phyloP scores from a whole-genome alignment of 495 filamentous ascomycete genomes.

The Penicillium paradoxum region DNA sequence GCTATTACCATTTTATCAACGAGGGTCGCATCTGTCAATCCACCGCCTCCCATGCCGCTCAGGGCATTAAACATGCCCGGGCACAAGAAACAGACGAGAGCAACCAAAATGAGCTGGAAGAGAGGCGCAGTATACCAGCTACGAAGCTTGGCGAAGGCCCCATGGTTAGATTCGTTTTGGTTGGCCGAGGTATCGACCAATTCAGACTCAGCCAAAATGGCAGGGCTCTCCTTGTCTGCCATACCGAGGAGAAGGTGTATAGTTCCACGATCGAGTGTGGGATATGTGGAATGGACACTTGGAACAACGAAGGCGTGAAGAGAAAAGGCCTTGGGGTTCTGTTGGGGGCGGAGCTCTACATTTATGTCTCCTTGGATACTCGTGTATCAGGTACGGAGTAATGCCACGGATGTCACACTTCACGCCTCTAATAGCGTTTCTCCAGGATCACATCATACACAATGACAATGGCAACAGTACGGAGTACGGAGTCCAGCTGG shows the following conservation, averaged over 20 bases:
- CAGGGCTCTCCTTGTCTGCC: neutral
- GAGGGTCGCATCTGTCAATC: slow-evolving; percentile 35
- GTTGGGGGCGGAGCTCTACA: no score
- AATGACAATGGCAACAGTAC: no score
- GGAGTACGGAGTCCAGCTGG: no score
- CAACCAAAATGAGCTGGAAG: slow-evolving; percentile 35
- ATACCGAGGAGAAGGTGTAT: neutral
- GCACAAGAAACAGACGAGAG: slow-evolving; percentile 71
- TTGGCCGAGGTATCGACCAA: neutral
- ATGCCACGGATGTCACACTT: no score
- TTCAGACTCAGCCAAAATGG: neutral
- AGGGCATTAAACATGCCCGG: slow-evolving; percentile 73
- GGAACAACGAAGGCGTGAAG: no score
- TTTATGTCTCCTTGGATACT: no score
- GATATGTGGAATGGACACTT: neutral
- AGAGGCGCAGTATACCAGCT: slow-evolving; percentile 65
- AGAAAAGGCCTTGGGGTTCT: no score
- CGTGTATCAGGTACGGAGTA: no score
- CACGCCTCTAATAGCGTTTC: no score
- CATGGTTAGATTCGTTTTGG: neutral
- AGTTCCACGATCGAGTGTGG: neutral
- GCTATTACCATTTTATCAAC: slow-evolving; percentile 30
- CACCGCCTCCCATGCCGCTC: slow-evolving; percentile 47
- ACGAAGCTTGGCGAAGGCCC: neutral
- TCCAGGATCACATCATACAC: no score